Base-by-base conservation (phyloP, 306 rosid genomes). In the Castanea crenata region DNA sequence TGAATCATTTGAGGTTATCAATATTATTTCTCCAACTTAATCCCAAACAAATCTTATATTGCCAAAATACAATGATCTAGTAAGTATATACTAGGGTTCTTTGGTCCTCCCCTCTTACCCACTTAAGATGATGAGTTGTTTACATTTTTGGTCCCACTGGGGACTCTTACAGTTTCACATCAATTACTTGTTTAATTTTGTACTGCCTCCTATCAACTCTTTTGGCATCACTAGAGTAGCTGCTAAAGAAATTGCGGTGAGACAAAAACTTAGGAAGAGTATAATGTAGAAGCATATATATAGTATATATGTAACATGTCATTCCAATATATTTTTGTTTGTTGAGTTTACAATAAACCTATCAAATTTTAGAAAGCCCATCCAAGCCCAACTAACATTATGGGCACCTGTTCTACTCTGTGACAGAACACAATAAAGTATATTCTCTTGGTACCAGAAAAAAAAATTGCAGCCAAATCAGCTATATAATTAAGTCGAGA, bases 351-450 rank as follows among this genome's bases (percentile, higher is more conserved):
- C 44, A 38, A 38, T 38, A 38, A 38, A 38, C 44, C 11, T 38
- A 38, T 38, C 11, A 38, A 38, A 7, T 7, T 38, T 38, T 38
- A 7, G 44, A 7, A 38, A 38, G 44, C 44, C 8, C 44, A 7
- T 38, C 44, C 44, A 38, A 38, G 44, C 44, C 44, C 44, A 38
- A 38, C 44, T 38, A 38, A 38, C 7, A 96, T 89, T 75, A 73
- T 27, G 82, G 89, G 99, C 74, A 82, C 92, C 87, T 96, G 98
- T 75, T 91, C 97, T 82, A 89, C 94, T 71, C 96, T 96, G 94
- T 75, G 75, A 84, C 69, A 56, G 80, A 63, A 83, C 51, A 77
- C 73, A 79, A 72, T 65, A 49, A 85, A 82, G 81, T 49, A 80
- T 25, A 81, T 81, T 51, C 69, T 75, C 85, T 70, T 41, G 55